Percentiles rank a stretch among this genome's conserved stretches.
phyloP scores from a whole-genome alignment of 768 basidiomycete species.

The Rubroboletus pulcherrimus region DNA sequence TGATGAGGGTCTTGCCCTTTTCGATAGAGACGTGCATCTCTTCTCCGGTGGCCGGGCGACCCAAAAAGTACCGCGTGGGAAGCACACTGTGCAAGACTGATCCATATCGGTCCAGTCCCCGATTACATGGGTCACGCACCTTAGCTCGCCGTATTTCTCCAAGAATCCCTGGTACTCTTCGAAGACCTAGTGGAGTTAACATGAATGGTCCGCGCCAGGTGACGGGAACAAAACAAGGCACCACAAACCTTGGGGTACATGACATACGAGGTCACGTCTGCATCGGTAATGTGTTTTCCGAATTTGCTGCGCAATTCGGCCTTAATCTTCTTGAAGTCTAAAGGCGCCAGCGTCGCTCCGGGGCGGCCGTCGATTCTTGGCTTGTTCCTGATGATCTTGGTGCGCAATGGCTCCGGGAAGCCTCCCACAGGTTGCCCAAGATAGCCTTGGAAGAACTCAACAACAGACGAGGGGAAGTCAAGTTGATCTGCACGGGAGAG shows the following conservation, averaged over 20 bases:
- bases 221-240: conserved; percentile 3
- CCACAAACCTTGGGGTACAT: conserved; percentile 94
- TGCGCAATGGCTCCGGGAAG: conserved; percentile 95
- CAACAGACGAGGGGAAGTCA: conserved; percentile 96
- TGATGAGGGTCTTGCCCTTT: conserved; percentile 94
- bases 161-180: conserved; percentile 96
- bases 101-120: conserved; percentile 8
- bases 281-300: conserved; percentile 91
- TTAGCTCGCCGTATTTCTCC: conserved; percentile 92
- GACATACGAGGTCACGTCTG: conserved; percentile 90
- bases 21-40: conserved; percentile 97
- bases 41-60: conserved; percentile 85
- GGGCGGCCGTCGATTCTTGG: conserved; percentile 92
- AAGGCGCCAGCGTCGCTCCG: conserved; percentile 78
- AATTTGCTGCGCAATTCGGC: conserved; percentile 88
- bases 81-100: conserved; percentile 59
- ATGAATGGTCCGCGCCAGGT: conserved; percentile 4
- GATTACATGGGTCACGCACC: conserved; percentile 44
- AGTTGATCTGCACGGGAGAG: conserved; percentile 80
- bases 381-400: conserved; percentile 89
- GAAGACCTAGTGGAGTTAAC: conserved; percentile 62
- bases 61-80: conserved; percentile 96
- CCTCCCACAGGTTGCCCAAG: conserved; percentile 97
- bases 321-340: conserved; percentile 97
- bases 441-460: conserved; percentile 99